Percentiles rank a stretch among this genome's conserved stretches.
These are phyloP conservation scores for Chaetoscypha palmicola DNA, from an alignment of 2,329 filamentous ascomycete species.

Conservation along the genomic window DNA sequence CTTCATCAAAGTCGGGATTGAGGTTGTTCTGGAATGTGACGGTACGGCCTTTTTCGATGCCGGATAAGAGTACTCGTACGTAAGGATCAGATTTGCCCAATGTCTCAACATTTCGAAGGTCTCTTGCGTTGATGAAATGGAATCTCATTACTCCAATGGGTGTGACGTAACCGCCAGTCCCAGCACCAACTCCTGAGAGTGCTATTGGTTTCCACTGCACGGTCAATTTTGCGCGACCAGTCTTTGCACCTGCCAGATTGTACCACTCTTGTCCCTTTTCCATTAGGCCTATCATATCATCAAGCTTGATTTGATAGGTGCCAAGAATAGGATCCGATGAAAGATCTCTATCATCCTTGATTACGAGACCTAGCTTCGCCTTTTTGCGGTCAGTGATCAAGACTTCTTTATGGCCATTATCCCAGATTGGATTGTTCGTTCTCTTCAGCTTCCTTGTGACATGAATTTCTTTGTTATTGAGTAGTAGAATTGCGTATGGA, in stretches of 20 bases:
- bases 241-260: constrained; percentile 72
- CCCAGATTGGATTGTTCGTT: constrained; percentile 96
- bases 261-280: constrained; percentile 96
- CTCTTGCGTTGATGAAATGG: constrained; percentile 76
- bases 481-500: constrained; percentile 78
- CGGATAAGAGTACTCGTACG: constrained; percentile 78
- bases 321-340: constrained; percentile 76
- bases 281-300: constrained; percentile 87
- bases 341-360: constrained; percentile 93
- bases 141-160: constrained; percentile 93
- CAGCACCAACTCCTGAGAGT: constrained; percentile 66
- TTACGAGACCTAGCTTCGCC: constrained; percentile 81
- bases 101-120: constrained; percentile 87
- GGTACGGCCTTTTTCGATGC: constrained; percentile 82
- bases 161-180: constrained; percentile 82
- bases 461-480: constrained; percentile 90
- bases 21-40: constrained; percentile 96
- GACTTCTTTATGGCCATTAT: constrained; percentile 86
- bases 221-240: constrained; percentile 81
- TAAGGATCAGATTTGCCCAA: constrained; percentile 98
- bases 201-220: constrained; percentile 94
- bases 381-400: constrained; percentile 89
- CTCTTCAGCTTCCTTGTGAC: constrained; percentile 88
- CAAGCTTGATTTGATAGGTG: constrained; percentile 89
- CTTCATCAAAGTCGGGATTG: constrained; percentile 91